Evolutionary conservation across 2,329 filamentous ascomycete genomes (phyloP).

Genomic region (Diaporthe australafricana): DNA sequence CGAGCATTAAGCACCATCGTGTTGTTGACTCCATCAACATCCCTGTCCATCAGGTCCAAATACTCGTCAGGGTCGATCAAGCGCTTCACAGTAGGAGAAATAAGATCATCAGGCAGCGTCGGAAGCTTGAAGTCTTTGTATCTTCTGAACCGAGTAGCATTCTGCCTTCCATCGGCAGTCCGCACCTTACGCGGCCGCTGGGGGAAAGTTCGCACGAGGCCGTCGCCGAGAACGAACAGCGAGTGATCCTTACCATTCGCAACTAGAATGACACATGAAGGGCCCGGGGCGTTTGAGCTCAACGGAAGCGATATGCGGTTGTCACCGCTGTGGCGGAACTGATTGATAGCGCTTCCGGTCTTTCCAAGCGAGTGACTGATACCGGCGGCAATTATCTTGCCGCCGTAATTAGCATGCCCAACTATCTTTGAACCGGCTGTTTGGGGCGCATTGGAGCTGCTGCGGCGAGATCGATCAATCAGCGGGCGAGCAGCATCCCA

Average conservation of each 20-base stretch:
- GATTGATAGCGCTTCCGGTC: constrained; percentile 76
- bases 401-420: constrained; percentile 75
- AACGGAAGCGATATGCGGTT: constrained; percentile 78
- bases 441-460: constrained; percentile 52
- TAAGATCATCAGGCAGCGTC: constrained; percentile 67
- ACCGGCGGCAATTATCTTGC: constrained; percentile 77
- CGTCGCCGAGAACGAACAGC: constrained; percentile 74
- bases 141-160: constrained; percentile 65
- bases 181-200: constrained; percentile 67
- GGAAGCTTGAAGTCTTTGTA: constrained; percentile 77
- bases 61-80: constrained; percentile 69
- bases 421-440: constrained; percentile 59
- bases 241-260: constrained; percentile 70
- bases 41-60: constrained; percentile 63
- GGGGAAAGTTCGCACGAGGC: constrained; percentile 74
- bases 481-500: constrained; percentile 75
- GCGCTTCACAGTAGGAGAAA: constrained; percentile 67
- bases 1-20: constrained; percentile 62
- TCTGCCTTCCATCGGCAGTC: constrained; percentile 64
- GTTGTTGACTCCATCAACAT: constrained; percentile 66
- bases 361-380: constrained; percentile 81
- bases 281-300: constrained; percentile 63
- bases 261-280: constrained; percentile 74
- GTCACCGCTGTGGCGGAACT: constrained; percentile 79
- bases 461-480: constrained; percentile 66